phyloP scores from a whole-genome alignment of 805 yeast species.

The Sporopachydermia quercuum region DNA sequence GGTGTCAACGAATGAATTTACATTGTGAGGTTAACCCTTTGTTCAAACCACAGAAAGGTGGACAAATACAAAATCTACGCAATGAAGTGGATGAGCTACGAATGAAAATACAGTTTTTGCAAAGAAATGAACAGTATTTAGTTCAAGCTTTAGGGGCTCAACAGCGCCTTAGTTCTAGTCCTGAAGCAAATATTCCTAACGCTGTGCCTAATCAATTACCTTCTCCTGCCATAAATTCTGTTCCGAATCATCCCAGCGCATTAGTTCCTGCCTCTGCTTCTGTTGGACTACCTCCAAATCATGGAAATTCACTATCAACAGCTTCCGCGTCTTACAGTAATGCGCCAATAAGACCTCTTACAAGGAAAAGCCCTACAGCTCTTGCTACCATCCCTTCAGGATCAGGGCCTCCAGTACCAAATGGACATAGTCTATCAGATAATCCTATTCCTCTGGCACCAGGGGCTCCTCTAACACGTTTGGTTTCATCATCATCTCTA shows the following conservation, averaged over 20 bases:
- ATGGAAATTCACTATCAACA: neutral
- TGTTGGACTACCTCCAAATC: slow-evolving; percentile 3
- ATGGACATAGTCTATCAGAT: slow-evolving; percentile 1
- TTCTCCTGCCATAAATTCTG: slow-evolving; percentile 3
- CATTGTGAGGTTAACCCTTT: slow-evolving; percentile 84
- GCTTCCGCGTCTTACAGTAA: too few relatives aligned
- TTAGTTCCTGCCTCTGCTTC: slow-evolving; percentile 10
- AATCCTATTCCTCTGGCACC: neutral
- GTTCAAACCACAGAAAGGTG: slow-evolving; percentile 82
- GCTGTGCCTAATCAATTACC: slow-evolving; percentile 2
- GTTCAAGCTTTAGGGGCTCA: slow-evolving; percentile 42
- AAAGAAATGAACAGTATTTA: slow-evolving; percentile 50
- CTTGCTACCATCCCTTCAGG: neutral
- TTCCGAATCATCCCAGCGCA: slow-evolving; percentile 6
- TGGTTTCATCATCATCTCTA: slow-evolving; percentile 2
- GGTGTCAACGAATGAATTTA: slow-evolving; percentile 70
- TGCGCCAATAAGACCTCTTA: too few relatives aligned
- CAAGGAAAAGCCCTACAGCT: neutral
- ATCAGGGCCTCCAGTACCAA: neutral
- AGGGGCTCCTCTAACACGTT: slow-evolving; percentile 1
- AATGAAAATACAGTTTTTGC: slow-evolving; percentile 50
- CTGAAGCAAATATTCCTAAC: slow-evolving; percentile 12
- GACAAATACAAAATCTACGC: slow-evolving; percentile 70
- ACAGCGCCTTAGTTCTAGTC: slow-evolving; percentile 1
- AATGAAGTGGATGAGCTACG: slow-evolving; percentile 76